These are phyloP conservation scores for Marasmius tenuissimus DNA, from an alignment of 1,284 basidiomycete genomes.

Conservation along the genomic window DNA sequence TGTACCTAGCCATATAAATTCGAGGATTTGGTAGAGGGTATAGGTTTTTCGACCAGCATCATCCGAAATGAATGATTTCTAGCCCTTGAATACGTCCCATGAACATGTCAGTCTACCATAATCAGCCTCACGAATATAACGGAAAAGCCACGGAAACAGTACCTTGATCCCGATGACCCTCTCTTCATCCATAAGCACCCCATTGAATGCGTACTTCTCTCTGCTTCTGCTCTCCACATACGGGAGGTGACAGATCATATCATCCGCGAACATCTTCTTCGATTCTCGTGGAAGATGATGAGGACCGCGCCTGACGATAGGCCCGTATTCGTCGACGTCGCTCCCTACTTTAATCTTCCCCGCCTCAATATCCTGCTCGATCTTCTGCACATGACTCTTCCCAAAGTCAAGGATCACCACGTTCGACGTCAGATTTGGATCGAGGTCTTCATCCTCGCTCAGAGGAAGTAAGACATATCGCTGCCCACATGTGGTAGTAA, in stretches of 20 bases:
- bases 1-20: too few species aligned
- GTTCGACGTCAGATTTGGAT: constrained; percentile 17
- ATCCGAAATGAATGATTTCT: too few species aligned
- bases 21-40: too few species aligned
- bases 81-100: too few species aligned
- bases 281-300: constrained; percentile 2
- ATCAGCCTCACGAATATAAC: too few species aligned
- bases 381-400: constrained; percentile 26
- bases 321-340: neutral
- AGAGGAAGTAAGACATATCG: constrained; percentile 32
- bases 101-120: too few species aligned
- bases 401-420: constrained; percentile 44
- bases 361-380: constrained; percentile 10
- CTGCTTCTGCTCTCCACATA: constrained; percentile 32
- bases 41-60: too few species aligned
- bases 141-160: too few species aligned
- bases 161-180: constrained; percentile 45
- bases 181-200: constrained; percentile 49
- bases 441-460: neutral
- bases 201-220: constrained; percentile 31
- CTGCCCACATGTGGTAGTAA: constrained; percentile 49
- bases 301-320: neutral
- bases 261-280: constrained; percentile 26
- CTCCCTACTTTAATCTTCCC: neutral
- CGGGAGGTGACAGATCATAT: constrained; percentile 31